A percentile compares a stretch with the other conserved stretches of the same genome.
These are phyloP conservation scores for Vaccinium vitisidaea DNA, from an alignment of 148 eudicot species.

Conservation along the genomic window DNA sequence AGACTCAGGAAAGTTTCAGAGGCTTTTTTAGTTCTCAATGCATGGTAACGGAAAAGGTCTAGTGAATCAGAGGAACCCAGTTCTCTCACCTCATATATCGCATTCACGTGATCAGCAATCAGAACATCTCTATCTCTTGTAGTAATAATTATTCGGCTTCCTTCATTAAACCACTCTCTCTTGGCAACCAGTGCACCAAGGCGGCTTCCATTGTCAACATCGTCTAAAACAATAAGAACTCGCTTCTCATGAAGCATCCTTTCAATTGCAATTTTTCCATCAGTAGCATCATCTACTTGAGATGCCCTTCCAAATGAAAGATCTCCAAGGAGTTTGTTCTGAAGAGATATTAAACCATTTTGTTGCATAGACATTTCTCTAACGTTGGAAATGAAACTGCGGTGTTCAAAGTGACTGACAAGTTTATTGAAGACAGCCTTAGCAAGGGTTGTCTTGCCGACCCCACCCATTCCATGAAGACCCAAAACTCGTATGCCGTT, in stretches of 20 bases:
- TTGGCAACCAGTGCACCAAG: conserved; percentile 27
- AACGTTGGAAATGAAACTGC: conserved; percentile 45
- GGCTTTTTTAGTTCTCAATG: conserved; percentile 50
- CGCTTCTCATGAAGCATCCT: conserved; percentile 16
- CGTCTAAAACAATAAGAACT: conserved; percentile 55
- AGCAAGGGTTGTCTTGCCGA: conserved; percentile 72
- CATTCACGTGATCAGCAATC: conserved; percentile 19
- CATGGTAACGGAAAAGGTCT: conserved; percentile 53
- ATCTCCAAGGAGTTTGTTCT: conserved; percentile 26
- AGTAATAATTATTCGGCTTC: conserved; percentile 54
- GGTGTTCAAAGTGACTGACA: conserved; percentile 30
- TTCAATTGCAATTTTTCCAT: conserved; percentile 20
- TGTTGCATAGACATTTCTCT: conserved; percentile 31
- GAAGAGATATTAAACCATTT: conserved; percentile 28
- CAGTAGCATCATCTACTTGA: conserved; percentile 14
- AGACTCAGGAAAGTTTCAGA: conserved; percentile 26
- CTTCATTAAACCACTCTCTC: conserved; percentile 43
- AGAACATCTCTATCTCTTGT: conserved; percentile 37
- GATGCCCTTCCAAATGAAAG: conserved; percentile 22
- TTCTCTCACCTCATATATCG: conserved; percentile 41
- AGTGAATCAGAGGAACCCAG: conserved; percentile 39
- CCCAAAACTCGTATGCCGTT: conserved; percentile 35
- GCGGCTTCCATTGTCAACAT: conserved; percentile 35
- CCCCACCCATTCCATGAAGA: conserved; percentile 57
- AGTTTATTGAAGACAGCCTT: conserved; percentile 60